Conservation (phyloP, 2,329 filamentous ascomycete species). For the Ceratocystis destructans region DNA sequence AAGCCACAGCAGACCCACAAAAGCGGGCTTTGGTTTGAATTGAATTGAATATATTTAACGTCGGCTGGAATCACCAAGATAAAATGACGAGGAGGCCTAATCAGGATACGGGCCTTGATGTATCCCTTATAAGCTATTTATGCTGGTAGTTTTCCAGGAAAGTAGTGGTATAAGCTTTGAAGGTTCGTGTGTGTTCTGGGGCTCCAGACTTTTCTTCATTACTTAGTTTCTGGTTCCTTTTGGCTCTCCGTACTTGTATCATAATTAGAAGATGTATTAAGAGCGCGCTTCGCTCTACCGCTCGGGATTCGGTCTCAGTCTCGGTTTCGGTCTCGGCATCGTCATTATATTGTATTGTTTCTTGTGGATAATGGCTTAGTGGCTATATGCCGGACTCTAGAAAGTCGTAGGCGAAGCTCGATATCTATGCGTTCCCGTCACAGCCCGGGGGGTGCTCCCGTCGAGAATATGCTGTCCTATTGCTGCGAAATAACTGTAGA, state of each 20-base stretch:
- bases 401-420: too few relatives aligned
- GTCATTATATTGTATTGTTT: not conserved
- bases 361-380: not conserved
- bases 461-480: too few relatives aligned
- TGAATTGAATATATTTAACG: too few relatives aligned
- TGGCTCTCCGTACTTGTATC: not conserved
- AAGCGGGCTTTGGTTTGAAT: too few relatives aligned
- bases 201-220: too few relatives aligned
- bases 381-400: not conserved
- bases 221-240: not conserved
- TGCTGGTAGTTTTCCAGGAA: not conserved
- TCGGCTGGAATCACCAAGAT: not conserved
- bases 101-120: too few relatives aligned
- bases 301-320: not conserved
- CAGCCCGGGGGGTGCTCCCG: too few relatives aligned
- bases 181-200: too few relatives aligned
- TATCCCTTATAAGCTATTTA: not conserved
- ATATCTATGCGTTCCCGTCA: too few relatives aligned
- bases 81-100: too few relatives aligned
- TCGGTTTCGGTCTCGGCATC: not conserved
- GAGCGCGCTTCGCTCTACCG: not conserved
- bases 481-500: too few relatives aligned
- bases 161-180: not conserved
- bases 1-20: not conserved
- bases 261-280: not conserved